Base-by-base conservation (phyloP, 2,329 filamentous ascomycete species). In the Phialocephala subalpina region DNA sequence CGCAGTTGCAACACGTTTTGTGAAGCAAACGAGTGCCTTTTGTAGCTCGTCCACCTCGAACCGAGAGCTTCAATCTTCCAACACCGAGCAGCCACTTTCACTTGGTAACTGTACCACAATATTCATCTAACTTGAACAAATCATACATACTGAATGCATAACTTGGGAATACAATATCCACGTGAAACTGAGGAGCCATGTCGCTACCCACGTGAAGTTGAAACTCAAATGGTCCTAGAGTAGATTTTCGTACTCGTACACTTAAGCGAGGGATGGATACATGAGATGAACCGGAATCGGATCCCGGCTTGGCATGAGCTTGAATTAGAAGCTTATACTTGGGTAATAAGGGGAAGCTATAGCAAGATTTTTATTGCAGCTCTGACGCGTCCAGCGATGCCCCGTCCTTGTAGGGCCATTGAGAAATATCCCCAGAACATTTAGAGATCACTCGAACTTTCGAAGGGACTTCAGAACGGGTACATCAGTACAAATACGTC, bases 241-340 rank as follows among this genome's bases (percentile, higher is more conserved):
- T 1, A 12, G 16, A 18, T 42, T 42, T 42, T 42, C 40, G 6
- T 42, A n/a, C 4, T 18, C 18, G 16, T 16, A n/a, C 16, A 2
- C 8, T 18, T n/a, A n/a, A 29, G 11, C 27, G 25, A 3, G 25
- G 27, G 3, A 18, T 3, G 47, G 18, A 20, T 12, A 53, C 11
- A 53, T 29, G 47, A 16, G 25, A 52, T 52, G 22, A 52, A 52
- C 22, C 11, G 11, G 7, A n/a, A n/a, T n/a, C n/a, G n/a, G 29
- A 27, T 20, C 47, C 42, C 20, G 8, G 47, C 20, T 29, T 20
- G 27, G 29, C 16, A 53, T 53, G 11, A 8, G 3, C 25, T 53
- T 53, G 49, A 29, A 53, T 29, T 53, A 29, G 49, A 53, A 33
- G 3, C 29, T 53, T 29, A n/a, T 29, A 53, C 25, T 53, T 29